A percentile compares a stretch with the other conserved stretches of the same genome.
phyloP scores from a whole-genome alignment of 345 rosid species.

The Heritiera littoralis region DNA sequence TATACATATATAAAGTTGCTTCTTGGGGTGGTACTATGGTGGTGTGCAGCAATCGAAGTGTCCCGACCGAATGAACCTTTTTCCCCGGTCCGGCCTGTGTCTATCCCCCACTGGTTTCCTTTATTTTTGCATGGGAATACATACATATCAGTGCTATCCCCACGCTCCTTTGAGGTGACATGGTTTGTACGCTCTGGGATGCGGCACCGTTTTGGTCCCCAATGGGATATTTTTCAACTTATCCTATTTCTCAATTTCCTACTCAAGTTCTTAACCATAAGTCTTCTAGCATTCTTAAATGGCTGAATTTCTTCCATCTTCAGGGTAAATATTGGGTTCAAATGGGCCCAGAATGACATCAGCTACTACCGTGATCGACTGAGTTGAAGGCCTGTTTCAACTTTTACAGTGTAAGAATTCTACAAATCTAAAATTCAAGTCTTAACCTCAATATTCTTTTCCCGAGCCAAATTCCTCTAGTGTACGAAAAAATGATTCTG shows the following conservation, averaged over 20 bases:
- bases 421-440: too few species aligned
- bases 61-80: slow-evolving; percentile 44
- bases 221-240: background rate
- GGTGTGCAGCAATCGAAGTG: slow-evolving; percentile 45
- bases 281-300: background rate
- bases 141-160: slow-evolving; percentile 4
- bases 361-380: too few species aligned
- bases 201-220: slow-evolving; percentile 14
- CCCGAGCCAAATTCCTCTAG: too few species aligned
- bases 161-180: slow-evolving; percentile 27
- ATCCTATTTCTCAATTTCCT: too few species aligned
- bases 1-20: slow-evolving; percentile 22
- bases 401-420: too few species aligned
- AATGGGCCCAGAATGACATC: background rate
- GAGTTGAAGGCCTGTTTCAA: too few species aligned
- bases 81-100: slow-evolving; percentile 38
- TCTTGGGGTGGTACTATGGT: slow-evolving; percentile 37
- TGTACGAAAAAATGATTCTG: too few species aligned
- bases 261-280: too few species aligned
- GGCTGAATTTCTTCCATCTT: background rate
- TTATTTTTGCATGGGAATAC: slow-evolving; percentile 54
- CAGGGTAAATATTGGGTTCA: background rate
- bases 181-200: background rate
- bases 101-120: slow-evolving; percentile 22
- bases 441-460: too few species aligned